A percentile compares a stretch with the other conserved stretches of the same genome.
These are phyloP conservation scores for Thalassiosira livingstoniorum DNA, from an alignment of 352 stramenopile genomes.

Conservation along the genomic window DNA sequence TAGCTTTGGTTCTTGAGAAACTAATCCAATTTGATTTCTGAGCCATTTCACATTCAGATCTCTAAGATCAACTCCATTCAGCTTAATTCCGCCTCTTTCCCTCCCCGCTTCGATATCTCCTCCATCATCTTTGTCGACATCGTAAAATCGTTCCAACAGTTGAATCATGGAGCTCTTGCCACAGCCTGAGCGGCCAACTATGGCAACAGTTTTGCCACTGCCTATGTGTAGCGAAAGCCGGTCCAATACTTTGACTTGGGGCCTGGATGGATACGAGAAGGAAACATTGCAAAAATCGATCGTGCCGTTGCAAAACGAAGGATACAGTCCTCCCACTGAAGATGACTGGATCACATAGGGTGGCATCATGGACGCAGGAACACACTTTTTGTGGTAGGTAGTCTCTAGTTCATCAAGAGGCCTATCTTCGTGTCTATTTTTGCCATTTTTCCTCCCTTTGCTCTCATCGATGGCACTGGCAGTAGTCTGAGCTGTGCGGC, in stretches of 20 bases:
- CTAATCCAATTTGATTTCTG: conserved; percentile 47
- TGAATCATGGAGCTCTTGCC: conserved; percentile 89
- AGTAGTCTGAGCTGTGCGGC: not conserved
- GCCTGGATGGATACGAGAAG: conserved; percentile 81
- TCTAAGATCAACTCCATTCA: conserved; percentile 86
- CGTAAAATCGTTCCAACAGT: conserved; percentile 89
- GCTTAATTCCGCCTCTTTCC: conserved; percentile 62
- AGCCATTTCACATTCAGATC: conserved; percentile 71
- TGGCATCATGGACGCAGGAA: conserved; percentile 30
- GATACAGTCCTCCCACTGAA: conserved; percentile 49
- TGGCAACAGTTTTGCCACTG: conserved; percentile 86
- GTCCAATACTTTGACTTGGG: conserved; percentile 86
- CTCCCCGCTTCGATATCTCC: not conserved
- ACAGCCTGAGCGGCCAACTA: conserved; percentile 84
- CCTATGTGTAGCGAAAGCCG: conserved; percentile 82
- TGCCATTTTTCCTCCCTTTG: not conserved
- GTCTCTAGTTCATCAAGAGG: not conserved
- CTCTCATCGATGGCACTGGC: not conserved
- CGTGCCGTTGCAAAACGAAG: conserved; percentile 34
- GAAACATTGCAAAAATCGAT: conserved; percentile 67
- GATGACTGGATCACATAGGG: conserved; percentile 69
- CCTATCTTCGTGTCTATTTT: not conserved
- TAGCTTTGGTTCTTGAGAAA: conserved; percentile 71
- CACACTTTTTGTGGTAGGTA: not conserved
- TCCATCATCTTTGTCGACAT: conserved; percentile 44